These are phyloP conservation scores for Rosa persica DNA, from an alignment of 306 rosid species.

Conservation along the genomic window DNA sequence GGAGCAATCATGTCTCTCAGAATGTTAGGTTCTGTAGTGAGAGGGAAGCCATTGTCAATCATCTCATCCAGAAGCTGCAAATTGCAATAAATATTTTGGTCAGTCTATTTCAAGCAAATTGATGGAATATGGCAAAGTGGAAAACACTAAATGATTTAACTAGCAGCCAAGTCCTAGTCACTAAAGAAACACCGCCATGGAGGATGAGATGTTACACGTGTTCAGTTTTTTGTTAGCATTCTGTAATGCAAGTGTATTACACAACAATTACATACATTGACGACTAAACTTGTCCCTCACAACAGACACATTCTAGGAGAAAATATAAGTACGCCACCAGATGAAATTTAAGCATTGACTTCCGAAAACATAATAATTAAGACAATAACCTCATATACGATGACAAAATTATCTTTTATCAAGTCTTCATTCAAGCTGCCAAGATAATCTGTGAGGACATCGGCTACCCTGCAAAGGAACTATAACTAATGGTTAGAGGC, in stretches of 20 bases:
- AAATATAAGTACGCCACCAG: not conserved
- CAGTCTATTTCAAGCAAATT: slow-evolving; percentile 3
- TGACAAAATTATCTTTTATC: slow-evolving; percentile 83
- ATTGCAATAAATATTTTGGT: slow-evolving; percentile 19
- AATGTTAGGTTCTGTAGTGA: slow-evolving; percentile 89
- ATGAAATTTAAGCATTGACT: not conserved
- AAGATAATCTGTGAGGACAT: slow-evolving; percentile 83
- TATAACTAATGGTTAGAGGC: slow-evolving; percentile 48
- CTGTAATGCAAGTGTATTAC: not conserved
- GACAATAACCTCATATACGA: slow-evolving; percentile 73
- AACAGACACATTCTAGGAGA: not conserved
- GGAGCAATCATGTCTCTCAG: slow-evolving; percentile 94
- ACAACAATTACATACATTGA: not conserved
- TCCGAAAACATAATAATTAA: slow-evolving; percentile 10
- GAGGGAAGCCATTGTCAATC: slow-evolving; percentile 99
- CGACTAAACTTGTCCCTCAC: not conserved
- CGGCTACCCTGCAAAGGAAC: slow-evolving; percentile 98
- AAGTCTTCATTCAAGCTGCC: slow-evolving; percentile 88
- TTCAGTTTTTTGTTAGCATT: not conserved
- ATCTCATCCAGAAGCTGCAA: slow-evolving; percentile 94
- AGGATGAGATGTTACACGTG: not conserved
- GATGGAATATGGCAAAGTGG: not conserved
- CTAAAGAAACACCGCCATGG: not conserved
- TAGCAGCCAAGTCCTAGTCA: slow-evolving; percentile 8
- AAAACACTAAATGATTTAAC: not conserved